phyloP scores from a whole-genome alignment of 306 rosid genomes.

The Rubus idaeus region DNA sequence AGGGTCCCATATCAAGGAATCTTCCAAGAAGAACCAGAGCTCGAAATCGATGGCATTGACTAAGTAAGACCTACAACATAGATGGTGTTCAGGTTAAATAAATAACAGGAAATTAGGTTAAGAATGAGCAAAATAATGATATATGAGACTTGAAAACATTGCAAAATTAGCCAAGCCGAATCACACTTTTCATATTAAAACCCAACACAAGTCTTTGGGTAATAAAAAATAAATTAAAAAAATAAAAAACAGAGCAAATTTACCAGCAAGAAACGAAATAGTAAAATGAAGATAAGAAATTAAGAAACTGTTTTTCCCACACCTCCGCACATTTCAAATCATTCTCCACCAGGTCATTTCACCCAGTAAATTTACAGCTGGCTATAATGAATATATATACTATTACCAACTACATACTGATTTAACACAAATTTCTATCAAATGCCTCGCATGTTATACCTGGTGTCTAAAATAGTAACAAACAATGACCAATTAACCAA shows the following conservation, averaged over 20 bases:
- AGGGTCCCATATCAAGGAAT: conserved; percentile 98
- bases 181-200: no score
- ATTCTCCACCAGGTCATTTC: not conserved
- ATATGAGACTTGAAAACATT: not conserved
- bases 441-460: not conserved
- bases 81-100: conserved; percentile 21
- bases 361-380: not conserved
- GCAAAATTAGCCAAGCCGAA: not conserved
- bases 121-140: not conserved
- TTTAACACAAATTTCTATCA: not conserved
- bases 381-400: not conserved
- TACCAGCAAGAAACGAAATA: no score
- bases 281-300: no score
- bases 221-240: no score
- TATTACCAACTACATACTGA: not conserved
- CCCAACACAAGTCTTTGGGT: no score
- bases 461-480: not conserved
- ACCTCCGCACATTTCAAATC: not conserved
- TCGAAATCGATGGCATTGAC: conserved; percentile 89
- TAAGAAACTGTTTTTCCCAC: not conserved
- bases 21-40: conserved; percentile 94
- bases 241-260: no score
- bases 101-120: conserved; percentile 4
- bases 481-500: not conserved
- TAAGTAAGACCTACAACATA: conserved; percentile 80